Evolutionary conservation across 2,329 filamentous ascomycete species (phyloP).

Genomic region (Albifimbria verrucaria): DNA sequence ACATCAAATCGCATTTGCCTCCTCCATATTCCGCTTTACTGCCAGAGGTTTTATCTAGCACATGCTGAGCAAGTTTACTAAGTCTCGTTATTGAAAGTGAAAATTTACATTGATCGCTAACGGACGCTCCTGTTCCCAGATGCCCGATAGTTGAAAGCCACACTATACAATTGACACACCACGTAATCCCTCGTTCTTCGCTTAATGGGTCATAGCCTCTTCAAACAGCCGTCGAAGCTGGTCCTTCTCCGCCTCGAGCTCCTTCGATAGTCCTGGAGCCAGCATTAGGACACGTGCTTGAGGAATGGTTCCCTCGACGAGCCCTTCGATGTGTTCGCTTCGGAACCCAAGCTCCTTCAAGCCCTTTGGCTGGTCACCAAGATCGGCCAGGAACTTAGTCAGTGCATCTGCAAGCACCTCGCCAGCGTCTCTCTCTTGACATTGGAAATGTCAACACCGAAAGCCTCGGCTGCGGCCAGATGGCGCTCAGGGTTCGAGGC

Average conservation of each 20-base stretch:
- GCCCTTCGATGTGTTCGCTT: constrained; percentile 67
- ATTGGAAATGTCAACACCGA: constrained; percentile 84
- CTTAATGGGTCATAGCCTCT: constrained; percentile 41
- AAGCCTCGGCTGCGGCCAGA: constrained; percentile 81
- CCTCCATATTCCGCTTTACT: too few species aligned
- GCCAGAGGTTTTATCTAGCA: too few species aligned
- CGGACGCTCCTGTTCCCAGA: too few species aligned
- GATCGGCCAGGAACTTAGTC: constrained; percentile 70
- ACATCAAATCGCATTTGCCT: too few species aligned
- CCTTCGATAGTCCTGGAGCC: constrained; percentile 74
- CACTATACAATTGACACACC: too few species aligned
- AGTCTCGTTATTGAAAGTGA: too few species aligned
- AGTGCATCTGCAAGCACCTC: constrained; percentile 84
- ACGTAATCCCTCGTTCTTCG: too few species aligned
- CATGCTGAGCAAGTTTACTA: too few species aligned
- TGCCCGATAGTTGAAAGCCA: too few species aligned
- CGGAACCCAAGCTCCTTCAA: constrained; percentile 81
- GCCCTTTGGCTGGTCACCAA: constrained; percentile 89
- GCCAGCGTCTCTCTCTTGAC: constrained; percentile 86
- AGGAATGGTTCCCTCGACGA: constrained; percentile 93
- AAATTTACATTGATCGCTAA: too few species aligned
- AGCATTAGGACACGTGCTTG: constrained; percentile 89
- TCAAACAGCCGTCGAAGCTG: constrained; percentile 70
- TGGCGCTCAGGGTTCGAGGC: constrained; percentile 91
- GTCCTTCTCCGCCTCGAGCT: constrained; percentile 67